Conservation (phyloP, 1,284 basidiomycete genomes). For the Cutaneotrichosporon mucoides region DNA sequence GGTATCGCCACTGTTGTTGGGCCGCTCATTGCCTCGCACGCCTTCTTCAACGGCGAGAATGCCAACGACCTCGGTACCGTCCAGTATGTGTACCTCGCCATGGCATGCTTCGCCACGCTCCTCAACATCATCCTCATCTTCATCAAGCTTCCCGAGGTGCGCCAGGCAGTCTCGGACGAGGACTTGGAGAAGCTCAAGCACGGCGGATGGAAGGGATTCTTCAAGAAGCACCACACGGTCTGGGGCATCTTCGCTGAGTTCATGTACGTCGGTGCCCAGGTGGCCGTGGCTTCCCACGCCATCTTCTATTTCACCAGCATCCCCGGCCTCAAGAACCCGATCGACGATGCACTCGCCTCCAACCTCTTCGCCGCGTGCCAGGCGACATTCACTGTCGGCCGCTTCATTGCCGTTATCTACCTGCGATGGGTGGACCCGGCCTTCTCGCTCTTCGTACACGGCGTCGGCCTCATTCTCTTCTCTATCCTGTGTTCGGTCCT, state of each 20-base stretch:
- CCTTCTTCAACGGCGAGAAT: conserved; percentile 35
- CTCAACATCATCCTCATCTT: conserved; percentile 30
- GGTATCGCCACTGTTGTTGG: conserved; percentile 39
- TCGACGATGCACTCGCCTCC: conserved; percentile 21
- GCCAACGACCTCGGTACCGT: conserved; percentile 25
- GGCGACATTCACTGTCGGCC: conserved; percentile 38
- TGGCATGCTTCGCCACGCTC: conserved; percentile 25
- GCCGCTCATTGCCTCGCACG: conserved; percentile 30
- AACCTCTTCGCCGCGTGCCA: conserved; percentile 38
- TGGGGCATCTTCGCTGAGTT: conserved; percentile 31
- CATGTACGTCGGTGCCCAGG: conserved; percentile 29
- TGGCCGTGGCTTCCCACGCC: conserved; percentile 32
- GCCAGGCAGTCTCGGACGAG: conserved; percentile 26
- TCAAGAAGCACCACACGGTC: conserved; percentile 30
- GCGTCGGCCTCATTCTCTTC: conserved; percentile 30
- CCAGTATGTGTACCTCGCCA: conserved; percentile 40
- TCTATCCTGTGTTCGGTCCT: conserved; percentile 27
- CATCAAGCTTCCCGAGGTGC: conserved; percentile 34
- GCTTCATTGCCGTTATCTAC: conserved; percentile 34
- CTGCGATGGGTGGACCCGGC: conserved; percentile 33
- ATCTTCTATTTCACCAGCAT: conserved; percentile 34
- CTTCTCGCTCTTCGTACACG: conserved; percentile 31
- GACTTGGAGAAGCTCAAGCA: conserved; percentile 15
- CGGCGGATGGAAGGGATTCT: conserved; percentile 28
- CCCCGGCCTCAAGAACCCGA: conserved; percentile 23